Evolutionary conservation across 2,329 filamentous ascomycete genomes (phyloP).

Genomic region (Stromatinia cepivora): DNA sequence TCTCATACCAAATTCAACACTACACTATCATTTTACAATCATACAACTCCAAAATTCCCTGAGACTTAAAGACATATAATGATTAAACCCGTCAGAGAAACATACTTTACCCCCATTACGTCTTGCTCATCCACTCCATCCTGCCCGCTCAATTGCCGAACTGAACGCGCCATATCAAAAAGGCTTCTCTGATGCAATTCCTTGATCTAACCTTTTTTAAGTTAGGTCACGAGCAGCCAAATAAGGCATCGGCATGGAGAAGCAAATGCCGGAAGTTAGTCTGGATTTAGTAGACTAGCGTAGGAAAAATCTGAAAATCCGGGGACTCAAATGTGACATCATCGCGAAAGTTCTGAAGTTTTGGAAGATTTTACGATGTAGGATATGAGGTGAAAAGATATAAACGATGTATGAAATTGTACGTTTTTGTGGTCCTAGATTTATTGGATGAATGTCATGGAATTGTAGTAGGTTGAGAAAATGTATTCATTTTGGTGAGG

Average conservation of each 20-base stretch:
- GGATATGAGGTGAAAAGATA: not conserved
- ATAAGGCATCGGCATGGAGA: not conserved
- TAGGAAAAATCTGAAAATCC: not conserved
- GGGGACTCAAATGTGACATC: not conserved
- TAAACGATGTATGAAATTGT: no score
- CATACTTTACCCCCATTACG: not conserved
- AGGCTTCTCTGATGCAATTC: not conserved
- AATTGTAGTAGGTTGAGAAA: not conserved
- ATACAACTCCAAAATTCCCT: no score
- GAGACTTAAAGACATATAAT: not conserved
- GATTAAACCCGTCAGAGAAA: not conserved
- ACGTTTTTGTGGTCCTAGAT: not conserved
- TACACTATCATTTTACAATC: not conserved
- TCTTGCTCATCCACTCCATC: not conserved
- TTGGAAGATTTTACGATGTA: not conserved
- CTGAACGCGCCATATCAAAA: not conserved
- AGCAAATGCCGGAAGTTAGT: not conserved
- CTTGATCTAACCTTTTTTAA: not conserved
- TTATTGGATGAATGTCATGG: not conserved
- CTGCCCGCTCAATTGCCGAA: not conserved
- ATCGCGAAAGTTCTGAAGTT: not conserved
- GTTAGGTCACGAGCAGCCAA: not conserved
- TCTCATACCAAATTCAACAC: not conserved
- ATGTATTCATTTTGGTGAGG: not conserved
- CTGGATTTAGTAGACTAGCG: not conserved